phyloP scores from a whole-genome alignment of 164 flowering plant genomes.

The Sedum album region DNA sequence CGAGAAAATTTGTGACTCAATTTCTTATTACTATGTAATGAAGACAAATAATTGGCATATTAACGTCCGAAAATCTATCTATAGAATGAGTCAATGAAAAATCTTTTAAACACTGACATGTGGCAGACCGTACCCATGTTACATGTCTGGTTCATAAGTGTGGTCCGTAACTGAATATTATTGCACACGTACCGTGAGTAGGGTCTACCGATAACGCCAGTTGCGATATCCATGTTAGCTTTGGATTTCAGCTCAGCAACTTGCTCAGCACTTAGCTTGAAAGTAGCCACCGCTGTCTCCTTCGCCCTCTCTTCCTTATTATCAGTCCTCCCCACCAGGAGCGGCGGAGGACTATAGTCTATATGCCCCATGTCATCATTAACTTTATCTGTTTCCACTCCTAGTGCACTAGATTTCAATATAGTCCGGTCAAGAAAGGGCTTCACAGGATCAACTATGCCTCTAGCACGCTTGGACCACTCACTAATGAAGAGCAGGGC shows the following conservation, averaged over 20 bases:
- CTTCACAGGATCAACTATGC: background rate
- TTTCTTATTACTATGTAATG: no score
- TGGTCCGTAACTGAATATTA: background rate
- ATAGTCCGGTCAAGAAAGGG: slow-evolving; percentile 16
- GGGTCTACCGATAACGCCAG: background rate
- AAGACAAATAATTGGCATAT: no score
- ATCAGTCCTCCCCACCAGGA: slow-evolving; percentile 12
- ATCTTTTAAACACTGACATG: no score
- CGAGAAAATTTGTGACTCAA: no score
- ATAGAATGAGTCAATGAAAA: no score
- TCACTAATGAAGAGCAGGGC: slow-evolving; percentile 8
- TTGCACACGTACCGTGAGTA: slow-evolving; percentile 6
- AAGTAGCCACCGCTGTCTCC: background rate
- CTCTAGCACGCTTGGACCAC: slow-evolving; percentile 21
- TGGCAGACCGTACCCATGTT: no score
- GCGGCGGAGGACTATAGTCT: slow-evolving; percentile 10
- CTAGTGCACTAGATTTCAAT: background rate
- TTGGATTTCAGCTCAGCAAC: slow-evolving; percentile 7
- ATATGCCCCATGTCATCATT: background rate
- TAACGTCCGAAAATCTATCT: no score
- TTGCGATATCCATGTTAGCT: slow-evolving; percentile 6
- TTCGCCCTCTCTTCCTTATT: slow-evolving; percentile 11
- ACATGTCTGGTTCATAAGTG: no score
- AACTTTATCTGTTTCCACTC: background rate
- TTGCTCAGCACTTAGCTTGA: slow-evolving; percentile 12